Evolutionary conservation across 2,329 filamentous ascomycete genomes (phyloP), one percentile per base, ranked within the genome.

Genomic region (Nakataea oryzae): DNA sequence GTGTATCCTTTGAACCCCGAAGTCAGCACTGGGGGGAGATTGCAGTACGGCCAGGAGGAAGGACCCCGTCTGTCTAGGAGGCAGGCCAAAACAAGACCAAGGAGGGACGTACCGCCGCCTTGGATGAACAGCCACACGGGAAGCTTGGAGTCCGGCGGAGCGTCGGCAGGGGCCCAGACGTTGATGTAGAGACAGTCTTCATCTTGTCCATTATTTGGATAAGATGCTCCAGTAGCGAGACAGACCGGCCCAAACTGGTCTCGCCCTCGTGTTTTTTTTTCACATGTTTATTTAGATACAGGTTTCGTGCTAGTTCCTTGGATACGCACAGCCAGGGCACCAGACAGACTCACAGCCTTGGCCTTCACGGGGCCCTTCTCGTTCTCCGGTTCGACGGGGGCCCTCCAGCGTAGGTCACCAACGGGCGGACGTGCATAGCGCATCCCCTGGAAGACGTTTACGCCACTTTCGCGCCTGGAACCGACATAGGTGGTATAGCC

Each of bases 121-220:
- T 78, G 79, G 57, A 83, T 81, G 68, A 80, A 83, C 12, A 83
- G 71, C 78, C 80, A 82, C 6, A 84, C 80, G 0, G 81, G 81
- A 21, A 83, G 66, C 63, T 79, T 80, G 0, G 77, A 77, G 14
- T 66, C 62, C 0, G 63, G 58, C 14, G 75, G 79, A 1, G 75
- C 74, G 47, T 71, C 71, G 0, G 74, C 66, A 0, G 78, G 78
- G 8, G 73, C 69, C 73, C 76, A 81, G 9, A 80, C 73, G 61
- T 80, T 79, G 55, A 72, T 72, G 61, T 74, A 80, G 2, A 80
- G 72, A 64, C 78, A 80, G 63, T 81, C 65, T 63, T 69, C 68
- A 59, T 70, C 72, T 63, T 73, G 67, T 26, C 64, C 66, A 12
- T 60, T 58, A 13, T 62, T 66, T 1, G 73, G 74, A 59, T 74